Conservation (phyloP, 2,329 filamentous ascomycete genomes). For the Curvularia verruculosa region DNA sequence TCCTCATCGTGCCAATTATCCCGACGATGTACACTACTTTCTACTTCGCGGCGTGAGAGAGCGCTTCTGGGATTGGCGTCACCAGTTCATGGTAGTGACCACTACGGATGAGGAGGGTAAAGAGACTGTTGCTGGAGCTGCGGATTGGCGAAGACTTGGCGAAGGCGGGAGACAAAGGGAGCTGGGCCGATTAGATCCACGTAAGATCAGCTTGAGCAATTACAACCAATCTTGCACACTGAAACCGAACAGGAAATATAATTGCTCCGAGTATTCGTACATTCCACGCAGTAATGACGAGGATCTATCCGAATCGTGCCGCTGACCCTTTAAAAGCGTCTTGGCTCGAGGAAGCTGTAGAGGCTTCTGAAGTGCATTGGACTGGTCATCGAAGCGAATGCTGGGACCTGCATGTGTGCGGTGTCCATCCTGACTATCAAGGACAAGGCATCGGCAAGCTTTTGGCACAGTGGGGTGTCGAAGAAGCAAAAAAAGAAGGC, state of each 20-base stretch:
- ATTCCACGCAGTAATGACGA: not conserved
- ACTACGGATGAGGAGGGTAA: slow-evolving; percentile 3
- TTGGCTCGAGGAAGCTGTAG: slow-evolving; percentile 31
- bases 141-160: slow-evolving; percentile 39
- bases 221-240: not conserved
- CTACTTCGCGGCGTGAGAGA: slow-evolving; percentile 33
- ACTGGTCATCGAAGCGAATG: slow-evolving; percentile 34
- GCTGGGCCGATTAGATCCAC: slow-evolving; percentile 14
- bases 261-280: not conserved
- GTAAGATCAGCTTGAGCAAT: not conserved
- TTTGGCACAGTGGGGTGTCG: slow-evolving; percentile 49
- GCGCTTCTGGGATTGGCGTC: slow-evolving; percentile 39
- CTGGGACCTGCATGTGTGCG: slow-evolving; percentile 39
- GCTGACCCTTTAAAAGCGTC: slow-evolving; percentile 28
- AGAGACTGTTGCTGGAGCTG: slow-evolving; percentile 29
- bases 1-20: slow-evolving; percentile 35
- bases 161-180: slow-evolving; percentile 24
- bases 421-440: slow-evolving; percentile 45
- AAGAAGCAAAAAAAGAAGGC: slow-evolving; percentile 40
- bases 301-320: slow-evolving; percentile 31
- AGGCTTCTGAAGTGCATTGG: slow-evolving; percentile 30
- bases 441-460: slow-evolving; percentile 47
- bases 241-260: not conserved
- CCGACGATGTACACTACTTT: slow-evolving; percentile 40
- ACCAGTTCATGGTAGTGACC: slow-evolving; percentile 34